Base-by-base conservation (phyloP, 306 rosid genomes). In the Senna tora region DNA sequence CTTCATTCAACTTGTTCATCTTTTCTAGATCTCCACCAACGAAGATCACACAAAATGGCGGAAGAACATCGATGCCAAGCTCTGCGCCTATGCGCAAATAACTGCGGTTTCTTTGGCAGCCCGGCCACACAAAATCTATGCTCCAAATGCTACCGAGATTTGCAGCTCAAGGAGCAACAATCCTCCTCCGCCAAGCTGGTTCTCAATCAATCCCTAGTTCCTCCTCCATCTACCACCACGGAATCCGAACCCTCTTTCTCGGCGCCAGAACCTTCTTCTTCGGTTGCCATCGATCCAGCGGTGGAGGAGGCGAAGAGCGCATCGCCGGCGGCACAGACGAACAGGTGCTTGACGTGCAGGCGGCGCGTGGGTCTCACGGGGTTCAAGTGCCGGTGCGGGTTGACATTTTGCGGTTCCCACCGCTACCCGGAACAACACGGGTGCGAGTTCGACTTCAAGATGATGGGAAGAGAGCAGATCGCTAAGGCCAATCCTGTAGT, bases 281-380 rank as follows among this genome's bases (percentile, higher is more conserved):
- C 43, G 12, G 39, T 56, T 54, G 60, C 11, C 20, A 20, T 13
- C 12, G 43, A 75, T 52, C 80, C 52, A 9, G 46, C 9, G 5
- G 19, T 7, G 5, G 77, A 34, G 15, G 71, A 34, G 73, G 25
- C 7, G 52, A 22, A 36, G 69, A 13, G 47, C 2, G 36, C 17
- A 2, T 38, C 21, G 21, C 69, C 16, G 20, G 53, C 16, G 20
- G 53, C 2, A 49, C 46, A 6, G 21, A 32, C 49, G 30, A 88
- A 79, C 60, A 79, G 85, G 59, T 92, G 96, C 71, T 56, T 5
- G 80, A 43, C 83, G 4, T 92, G 97, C 79, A 80, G 80, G 85
- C 54, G 84, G 89, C 96, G 98, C 89, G 92, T 92, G 80, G 98
- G 94, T 1, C 42, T 92, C 68, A 92, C 92, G 32, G 98, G 96